Evolutionary conservation across 192 early-diverging fungal genomes (phyloP).

Genomic region (Gigaspora rosea): DNA sequence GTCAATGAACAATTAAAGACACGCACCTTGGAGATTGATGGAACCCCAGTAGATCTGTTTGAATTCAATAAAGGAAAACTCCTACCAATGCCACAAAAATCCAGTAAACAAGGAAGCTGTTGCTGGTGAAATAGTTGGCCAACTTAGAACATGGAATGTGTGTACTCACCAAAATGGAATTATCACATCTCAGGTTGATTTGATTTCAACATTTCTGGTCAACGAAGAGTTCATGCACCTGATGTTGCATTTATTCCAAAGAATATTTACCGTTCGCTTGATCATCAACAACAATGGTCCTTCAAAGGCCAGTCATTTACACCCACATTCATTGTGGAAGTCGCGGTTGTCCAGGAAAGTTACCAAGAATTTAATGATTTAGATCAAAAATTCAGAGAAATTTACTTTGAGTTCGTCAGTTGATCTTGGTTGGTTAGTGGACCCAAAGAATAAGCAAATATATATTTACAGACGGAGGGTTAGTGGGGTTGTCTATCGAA

Average conservation of each 20-base stretch:
- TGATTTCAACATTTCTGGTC: slow-evolving; percentile 19
- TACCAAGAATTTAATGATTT: too few relatives aligned
- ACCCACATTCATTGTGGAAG: too few relatives aligned
- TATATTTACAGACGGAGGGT: slow-evolving; percentile 11
- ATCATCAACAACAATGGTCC: not conserved
- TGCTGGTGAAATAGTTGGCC: not conserved
- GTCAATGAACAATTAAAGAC: slow-evolving; percentile 11
- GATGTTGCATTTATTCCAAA: slow-evolving; percentile 19
- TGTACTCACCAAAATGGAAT: slow-evolving; percentile 24
- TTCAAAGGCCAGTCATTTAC: too few relatives aligned
- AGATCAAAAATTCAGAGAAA: too few relatives aligned
- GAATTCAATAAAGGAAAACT: slow-evolving; percentile 5
- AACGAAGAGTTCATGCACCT: slow-evolving; percentile 6
- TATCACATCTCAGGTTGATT: slow-evolving; percentile 27
- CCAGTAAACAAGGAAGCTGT: slow-evolving; percentile 7
- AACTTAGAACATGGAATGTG: slow-evolving; percentile 31
- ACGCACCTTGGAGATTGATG: not conserved
- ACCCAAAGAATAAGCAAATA: not conserved
- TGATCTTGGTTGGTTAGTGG: slow-evolving; percentile 29
- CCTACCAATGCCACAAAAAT: slow-evolving; percentile 16
- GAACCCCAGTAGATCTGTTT: slow-evolving; percentile 21
- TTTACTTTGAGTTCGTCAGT: slow-evolving; percentile 4
- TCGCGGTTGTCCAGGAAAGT: too few relatives aligned
- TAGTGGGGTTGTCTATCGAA: not conserved
- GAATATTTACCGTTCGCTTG: not conserved